phyloP scores from a whole-genome alignment of 2,329 filamentous ascomycete genomes.

The Aureobasidium uvarum region DNA sequence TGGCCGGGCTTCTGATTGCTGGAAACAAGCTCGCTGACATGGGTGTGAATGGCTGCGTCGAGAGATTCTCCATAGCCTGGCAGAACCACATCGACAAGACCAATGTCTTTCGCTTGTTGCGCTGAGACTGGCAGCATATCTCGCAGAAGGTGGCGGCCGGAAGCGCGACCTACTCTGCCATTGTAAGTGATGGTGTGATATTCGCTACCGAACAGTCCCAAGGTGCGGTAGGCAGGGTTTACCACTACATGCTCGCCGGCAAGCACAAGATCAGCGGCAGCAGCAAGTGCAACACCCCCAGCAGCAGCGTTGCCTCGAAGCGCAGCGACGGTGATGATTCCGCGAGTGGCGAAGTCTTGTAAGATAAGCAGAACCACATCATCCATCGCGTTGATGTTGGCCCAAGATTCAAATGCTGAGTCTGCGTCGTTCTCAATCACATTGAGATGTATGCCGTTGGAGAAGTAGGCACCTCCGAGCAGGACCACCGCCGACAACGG shows the following conservation, averaged over 20 bases:
- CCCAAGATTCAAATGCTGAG: slow-evolving; percentile 44
- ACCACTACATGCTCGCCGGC: slow-evolving; percentile 43
- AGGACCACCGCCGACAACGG: slow-evolving; percentile 42
- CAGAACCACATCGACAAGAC: slow-evolving; percentile 44
- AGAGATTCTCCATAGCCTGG: slow-evolving; percentile 38
- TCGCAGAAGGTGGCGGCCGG: slow-evolving; percentile 38
- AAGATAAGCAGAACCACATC: slow-evolving; percentile 44
- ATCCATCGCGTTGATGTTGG: slow-evolving; percentile 48
- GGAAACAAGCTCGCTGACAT: slow-evolving; percentile 39
- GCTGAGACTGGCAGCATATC: slow-evolving; percentile 44
- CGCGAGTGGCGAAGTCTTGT: slow-evolving; percentile 40
- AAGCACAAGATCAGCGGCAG: slow-evolving; percentile 42
- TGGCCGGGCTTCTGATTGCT: slow-evolving; percentile 30
- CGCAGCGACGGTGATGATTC: slow-evolving; percentile 43
- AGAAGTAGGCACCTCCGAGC: slow-evolving; percentile 47
- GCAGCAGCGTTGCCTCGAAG: slow-evolving; percentile 46
- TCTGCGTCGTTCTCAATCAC: slow-evolving; percentile 45
- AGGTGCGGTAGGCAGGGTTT: slow-evolving; percentile 46
- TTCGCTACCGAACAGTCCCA: slow-evolving; percentile 43
- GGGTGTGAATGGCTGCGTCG: slow-evolving; percentile 40
- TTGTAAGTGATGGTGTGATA: slow-evolving; percentile 45
- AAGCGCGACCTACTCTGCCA: slow-evolving; percentile 41
- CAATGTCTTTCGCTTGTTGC: slow-evolving; percentile 41
- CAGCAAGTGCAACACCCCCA: slow-evolving; percentile 46
- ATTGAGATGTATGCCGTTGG: slow-evolving; percentile 48